Evolutionary conservation across 1,139 yeast species (phyloP).

Genomic region (Hemisphaericaspora xylofermentans): DNA sequence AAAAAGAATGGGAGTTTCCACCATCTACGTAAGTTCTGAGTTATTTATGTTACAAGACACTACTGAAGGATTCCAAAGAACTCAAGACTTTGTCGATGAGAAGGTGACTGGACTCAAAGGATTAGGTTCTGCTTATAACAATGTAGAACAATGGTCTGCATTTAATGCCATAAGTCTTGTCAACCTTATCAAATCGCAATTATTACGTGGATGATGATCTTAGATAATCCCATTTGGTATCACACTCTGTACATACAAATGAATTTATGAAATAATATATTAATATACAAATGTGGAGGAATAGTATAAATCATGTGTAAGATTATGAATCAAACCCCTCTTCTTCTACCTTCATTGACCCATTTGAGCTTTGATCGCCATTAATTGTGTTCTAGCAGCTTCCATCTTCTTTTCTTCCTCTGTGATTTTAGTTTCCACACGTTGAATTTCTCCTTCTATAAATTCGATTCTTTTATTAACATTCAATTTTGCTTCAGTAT

Average conservation of each 20-base stretch:
- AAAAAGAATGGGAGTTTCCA: constrained; percentile 69
- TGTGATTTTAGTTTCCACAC: constrained; percentile 61
- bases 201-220: constrained; percentile 56
- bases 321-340: not conserved
- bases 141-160: constrained; percentile 70
- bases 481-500: constrained; percentile 73
- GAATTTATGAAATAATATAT: not conserved
- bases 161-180: constrained; percentile 67
- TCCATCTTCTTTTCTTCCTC: constrained; percentile 53
- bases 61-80: constrained; percentile 53
- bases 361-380: constrained; percentile 38
- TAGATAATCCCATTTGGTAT: not conserved
- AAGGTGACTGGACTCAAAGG: constrained; percentile 55
- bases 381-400: constrained; percentile 46
- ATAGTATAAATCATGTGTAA: no score
- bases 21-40: constrained; percentile 72
- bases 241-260: not conserved
- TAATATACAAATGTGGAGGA: constrained; percentile 4
- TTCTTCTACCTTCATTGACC: constrained; percentile 3
- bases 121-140: constrained; percentile 59
- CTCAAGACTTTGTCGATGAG: constrained; percentile 63
- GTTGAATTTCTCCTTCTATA: constrained; percentile 69
- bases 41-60: constrained; percentile 78
- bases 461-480: constrained; percentile 88
- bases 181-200: constrained; percentile 70